A percentile compares a stretch with the other conserved stretches of the same genome.
phyloP scores from a whole-genome alignment of 73 alveolate genomes.

The Tetrahymena borealis region DNA sequence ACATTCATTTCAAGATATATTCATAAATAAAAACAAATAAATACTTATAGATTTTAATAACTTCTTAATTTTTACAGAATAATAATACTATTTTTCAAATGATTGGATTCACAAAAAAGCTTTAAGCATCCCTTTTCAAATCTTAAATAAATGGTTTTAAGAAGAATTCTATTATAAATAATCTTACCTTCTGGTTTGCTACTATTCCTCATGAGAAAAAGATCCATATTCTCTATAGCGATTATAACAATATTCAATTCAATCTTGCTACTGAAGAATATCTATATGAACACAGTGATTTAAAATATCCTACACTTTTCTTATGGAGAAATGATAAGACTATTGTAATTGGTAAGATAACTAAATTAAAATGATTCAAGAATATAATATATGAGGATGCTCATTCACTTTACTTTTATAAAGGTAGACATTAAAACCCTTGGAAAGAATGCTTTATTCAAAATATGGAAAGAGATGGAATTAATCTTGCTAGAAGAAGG shows the following conservation, averaged over 20 bases:
- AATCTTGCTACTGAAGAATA: not conserved
- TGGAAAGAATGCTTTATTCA: slow-evolving; percentile 84
- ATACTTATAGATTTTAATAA: too few species aligned
- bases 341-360: slow-evolving; percentile 65
- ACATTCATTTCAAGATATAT: too few species aligned
- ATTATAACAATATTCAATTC: not conserved
- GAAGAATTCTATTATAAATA: not conserved
- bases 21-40: too few species aligned
- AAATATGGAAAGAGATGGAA: slow-evolving; percentile 52
- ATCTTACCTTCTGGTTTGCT: not conserved
- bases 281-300: not conserved
- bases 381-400: too few species aligned
- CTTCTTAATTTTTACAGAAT: too few species aligned
- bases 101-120: not conserved
- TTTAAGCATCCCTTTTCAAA: not conserved
- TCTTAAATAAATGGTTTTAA: not conserved
- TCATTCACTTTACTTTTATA: not conserved
- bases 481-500: slow-evolving; percentile 59
- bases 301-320: slow-evolving; percentile 54
- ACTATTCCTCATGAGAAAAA: not conserved
- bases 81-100: too few species aligned
- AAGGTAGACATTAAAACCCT: slow-evolving; percentile 76
- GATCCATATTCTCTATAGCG: not conserved
- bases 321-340: slow-evolving; percentile 75
- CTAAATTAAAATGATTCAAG: not conserved